Conservation (phyloP, 2,329 filamentous ascomycete species). For the Ampelomyces quisqualis region DNA sequence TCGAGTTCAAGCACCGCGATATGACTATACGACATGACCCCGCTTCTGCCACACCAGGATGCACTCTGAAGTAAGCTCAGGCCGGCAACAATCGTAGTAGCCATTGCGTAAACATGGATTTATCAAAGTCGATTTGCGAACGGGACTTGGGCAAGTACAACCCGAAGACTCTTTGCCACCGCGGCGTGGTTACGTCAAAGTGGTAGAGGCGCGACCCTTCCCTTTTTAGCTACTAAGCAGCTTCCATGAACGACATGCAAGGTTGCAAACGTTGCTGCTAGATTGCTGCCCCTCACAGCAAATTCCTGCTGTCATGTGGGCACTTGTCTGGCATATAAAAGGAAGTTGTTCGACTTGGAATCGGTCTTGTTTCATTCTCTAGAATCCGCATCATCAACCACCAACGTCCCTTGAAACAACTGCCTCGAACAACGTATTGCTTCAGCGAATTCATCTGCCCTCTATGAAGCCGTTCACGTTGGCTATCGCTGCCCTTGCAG, state of each 20-base stretch:
- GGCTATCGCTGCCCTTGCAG: constrained; percentile 6
- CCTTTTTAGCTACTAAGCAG: no score
- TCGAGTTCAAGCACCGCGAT: neutral
- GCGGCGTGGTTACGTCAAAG: neutral
- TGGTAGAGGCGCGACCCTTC: neutral
- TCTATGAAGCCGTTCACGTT: constrained; percentile 11
- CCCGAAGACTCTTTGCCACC: neutral
- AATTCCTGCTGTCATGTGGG: neutral
- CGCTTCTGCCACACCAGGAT: neutral
- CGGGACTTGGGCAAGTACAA: neutral
- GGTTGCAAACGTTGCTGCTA: neutral
- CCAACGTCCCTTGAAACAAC: no score
- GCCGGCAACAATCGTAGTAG: neutral
- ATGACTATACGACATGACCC: neutral
- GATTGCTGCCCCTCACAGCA: neutral
- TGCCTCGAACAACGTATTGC: no score
- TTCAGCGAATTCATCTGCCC: neutral
- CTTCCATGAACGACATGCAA: neutral
- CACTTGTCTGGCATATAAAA: neutral
- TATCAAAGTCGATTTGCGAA: neutral
- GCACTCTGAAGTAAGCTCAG: neutral
- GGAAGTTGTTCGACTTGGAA: no score
- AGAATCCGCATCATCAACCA: no score
- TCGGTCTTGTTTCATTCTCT: no score
- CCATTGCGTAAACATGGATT: neutral